Base-by-base conservation (phyloP, 192 early-diverging fungal species). In the Gryganskiella cystojenkinii region DNA sequence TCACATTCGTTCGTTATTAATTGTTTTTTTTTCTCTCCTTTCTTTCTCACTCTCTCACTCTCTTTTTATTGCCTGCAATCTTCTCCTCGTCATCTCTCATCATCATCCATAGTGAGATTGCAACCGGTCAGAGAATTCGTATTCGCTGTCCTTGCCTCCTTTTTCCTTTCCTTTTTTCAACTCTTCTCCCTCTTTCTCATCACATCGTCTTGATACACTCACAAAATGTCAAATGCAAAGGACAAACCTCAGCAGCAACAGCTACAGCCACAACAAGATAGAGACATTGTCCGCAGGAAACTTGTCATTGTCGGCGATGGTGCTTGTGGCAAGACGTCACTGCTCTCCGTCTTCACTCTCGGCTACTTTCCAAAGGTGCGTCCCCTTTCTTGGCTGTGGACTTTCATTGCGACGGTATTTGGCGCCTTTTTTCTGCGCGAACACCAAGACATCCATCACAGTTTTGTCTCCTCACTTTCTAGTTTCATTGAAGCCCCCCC, bases 301-400 rank as follows among this genome's bases (percentile, higher is more conserved):
- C 84, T 97, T 61, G 94, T 96, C 57, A 92, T 96, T 64, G 90
- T 98, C 20, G 93, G 93, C 25, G 93, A 94, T 67, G 93, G 93
- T 71, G 91, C 92, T 46, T 93, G 93, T 66, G 92, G 93, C 28
- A 94, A 94, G 70, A 94, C 93, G 22, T 92, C 86, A 27, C 70
- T 94, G 54, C 83, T 94, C 34, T 90, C 87, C 42, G 91, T 92
- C 14, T 94, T 91, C 65, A 89, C 89, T n/a, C 85, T 90, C 50
- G 91, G 90, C 60, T 81, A 83, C 47, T 95, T 95, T 71, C 95
- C 95, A 56, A 91, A 92, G 89, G 95, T 96, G 84, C 69, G 85
- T 82, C 31, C 64, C 24, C 14, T 33, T 33, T 2, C 15, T n/a
- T 15, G 33, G 33, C 3, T 0, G 30, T 30, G 5, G 37, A 9